Conservation (phyloP, 2,329 filamentous ascomycete species). For the Diaporthe sp. region DNA sequence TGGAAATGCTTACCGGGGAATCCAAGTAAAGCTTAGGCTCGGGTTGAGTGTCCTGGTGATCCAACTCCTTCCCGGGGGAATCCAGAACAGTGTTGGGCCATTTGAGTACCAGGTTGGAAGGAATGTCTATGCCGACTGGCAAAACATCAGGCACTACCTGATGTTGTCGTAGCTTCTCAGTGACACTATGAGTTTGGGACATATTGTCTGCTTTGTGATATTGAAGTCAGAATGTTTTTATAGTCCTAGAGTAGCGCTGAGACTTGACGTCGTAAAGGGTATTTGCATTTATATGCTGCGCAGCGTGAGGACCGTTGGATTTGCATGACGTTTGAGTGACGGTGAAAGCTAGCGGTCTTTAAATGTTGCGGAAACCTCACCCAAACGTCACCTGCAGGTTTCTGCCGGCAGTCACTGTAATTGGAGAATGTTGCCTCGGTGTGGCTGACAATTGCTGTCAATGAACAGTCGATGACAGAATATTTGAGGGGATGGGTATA, state of each 20-base stretch:
- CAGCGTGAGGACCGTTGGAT: neutral
- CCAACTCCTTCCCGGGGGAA: neutral
- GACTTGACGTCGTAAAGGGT: neutral
- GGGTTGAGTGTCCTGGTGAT: neutral
- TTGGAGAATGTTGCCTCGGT: neutral
- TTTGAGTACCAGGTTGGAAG: neutral
- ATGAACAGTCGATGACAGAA: neutral
- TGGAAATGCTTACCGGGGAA: neutral
- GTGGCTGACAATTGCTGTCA: neutral
- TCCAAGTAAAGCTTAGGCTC: neutral
- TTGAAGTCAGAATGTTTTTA: too few relatives aligned
- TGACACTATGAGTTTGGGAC: neutral
- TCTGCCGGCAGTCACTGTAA: neutral
- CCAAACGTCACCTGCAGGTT: neutral
- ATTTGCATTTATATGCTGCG: neutral
- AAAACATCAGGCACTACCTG: neutral
- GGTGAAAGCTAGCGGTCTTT: neutral
- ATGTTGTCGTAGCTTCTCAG: neutral
- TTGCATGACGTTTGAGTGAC: constrained; percentile 1
- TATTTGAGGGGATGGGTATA: neutral
- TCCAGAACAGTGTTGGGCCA: neutral
- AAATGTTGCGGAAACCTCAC: neutral
- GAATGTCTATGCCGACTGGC: neutral
- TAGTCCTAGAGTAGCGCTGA: too few relatives aligned
- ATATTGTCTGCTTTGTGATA: neutral